These are phyloP conservation scores for Thelephora terrestris DNA, from an alignment of 1,284 basidiomycete genomes.

Conservation along the genomic window DNA sequence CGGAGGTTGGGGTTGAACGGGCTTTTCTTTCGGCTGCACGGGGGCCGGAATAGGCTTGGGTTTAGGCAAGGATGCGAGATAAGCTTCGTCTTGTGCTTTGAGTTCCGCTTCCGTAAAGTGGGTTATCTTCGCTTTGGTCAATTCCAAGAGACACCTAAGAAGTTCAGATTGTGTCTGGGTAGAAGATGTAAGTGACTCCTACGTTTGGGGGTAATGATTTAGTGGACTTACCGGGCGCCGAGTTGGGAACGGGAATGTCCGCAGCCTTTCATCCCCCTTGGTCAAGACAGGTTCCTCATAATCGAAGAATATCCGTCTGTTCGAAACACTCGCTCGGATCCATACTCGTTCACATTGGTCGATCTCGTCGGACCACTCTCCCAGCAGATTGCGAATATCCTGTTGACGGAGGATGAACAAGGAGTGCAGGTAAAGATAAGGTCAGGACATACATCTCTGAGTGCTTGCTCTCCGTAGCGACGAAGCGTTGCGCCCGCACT, in stretches of 20 bases:
- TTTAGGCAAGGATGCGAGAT: conserved; percentile 78
- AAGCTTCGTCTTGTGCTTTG: conserved; percentile 77
- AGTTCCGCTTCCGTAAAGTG: conserved; percentile 83
- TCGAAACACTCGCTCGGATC: conserved; percentile 79
- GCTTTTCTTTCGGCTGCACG: conserved; percentile 33
- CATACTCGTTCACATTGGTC: conserved; percentile 77
- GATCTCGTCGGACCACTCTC: conserved; percentile 82
- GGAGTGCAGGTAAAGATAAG: background rate
- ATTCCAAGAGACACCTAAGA: conserved; percentile 77
- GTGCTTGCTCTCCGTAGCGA: conserved; percentile 89
- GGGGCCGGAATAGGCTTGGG: conserved; percentile 33
- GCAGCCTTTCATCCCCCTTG: conserved; percentile 67
- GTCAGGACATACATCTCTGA: conserved; percentile 64
- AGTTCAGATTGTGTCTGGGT: conserved; percentile 85
- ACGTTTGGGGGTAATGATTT: background rate
- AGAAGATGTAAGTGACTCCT: conserved; percentile 5
- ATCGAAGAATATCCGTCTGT: conserved; percentile 81
- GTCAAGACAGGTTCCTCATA: conserved; percentile 62
- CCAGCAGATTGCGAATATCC: conserved; percentile 79
- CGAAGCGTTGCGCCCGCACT: conserved; percentile 93
- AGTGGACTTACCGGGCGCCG: conserved; percentile 66
- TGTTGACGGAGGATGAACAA: conserved; percentile 21
- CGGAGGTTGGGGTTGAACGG: conserved; percentile 16
- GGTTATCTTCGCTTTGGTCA: conserved; percentile 79
- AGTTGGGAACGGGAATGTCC: conserved; percentile 90